These are phyloP conservation scores for Lentinula aciculospora DNA, from an alignment of 768 basidiomycete species.

Conservation along the genomic window DNA sequence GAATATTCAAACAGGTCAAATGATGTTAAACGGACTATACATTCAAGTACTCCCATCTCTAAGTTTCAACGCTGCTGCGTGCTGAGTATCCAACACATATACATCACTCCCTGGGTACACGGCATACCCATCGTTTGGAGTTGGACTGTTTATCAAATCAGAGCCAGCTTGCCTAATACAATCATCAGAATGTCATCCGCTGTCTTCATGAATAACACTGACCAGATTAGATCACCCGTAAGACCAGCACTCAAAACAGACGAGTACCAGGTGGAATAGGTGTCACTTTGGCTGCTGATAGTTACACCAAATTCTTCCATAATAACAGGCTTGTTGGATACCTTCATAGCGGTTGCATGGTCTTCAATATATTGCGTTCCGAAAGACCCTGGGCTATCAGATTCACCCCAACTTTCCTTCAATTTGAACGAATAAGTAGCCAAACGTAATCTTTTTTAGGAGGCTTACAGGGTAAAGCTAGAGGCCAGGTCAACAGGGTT, in stretches of 20 bases:
- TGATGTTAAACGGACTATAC: too few species aligned
- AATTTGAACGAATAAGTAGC: conserved; percentile 17
- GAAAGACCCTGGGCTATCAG: conserved; percentile 42
- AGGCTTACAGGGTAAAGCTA: conserved; percentile 30
- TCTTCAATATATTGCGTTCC: conserved; percentile 59
- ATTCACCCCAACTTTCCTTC: conserved; percentile 45
- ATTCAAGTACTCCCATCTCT: conserved; percentile 14
- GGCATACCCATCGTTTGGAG: conserved; percentile 41
- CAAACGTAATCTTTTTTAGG: neutral
- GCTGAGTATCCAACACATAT: conserved; percentile 26
- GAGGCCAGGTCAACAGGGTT: neutral
- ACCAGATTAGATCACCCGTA: conserved; percentile 63
- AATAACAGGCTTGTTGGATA: conserved; percentile 54
- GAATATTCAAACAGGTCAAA: too few species aligned
- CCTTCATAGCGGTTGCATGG: conserved; percentile 47
- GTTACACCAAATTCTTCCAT: conserved; percentile 67
- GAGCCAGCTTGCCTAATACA: conserved; percentile 26
- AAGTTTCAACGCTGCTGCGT: conserved; percentile 35
- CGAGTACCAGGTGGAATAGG: conserved; percentile 51
- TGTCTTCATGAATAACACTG: conserved; percentile 3
- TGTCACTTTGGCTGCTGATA: conserved; percentile 30
- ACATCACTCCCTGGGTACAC: conserved; percentile 29
- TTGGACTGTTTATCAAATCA: conserved; percentile 15
- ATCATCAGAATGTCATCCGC: neutral
- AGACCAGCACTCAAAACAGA: conserved; percentile 46